Evolutionary conservation across 768 basidiomycete species (phyloP).

Genomic region (Termitomyces sp.): DNA sequence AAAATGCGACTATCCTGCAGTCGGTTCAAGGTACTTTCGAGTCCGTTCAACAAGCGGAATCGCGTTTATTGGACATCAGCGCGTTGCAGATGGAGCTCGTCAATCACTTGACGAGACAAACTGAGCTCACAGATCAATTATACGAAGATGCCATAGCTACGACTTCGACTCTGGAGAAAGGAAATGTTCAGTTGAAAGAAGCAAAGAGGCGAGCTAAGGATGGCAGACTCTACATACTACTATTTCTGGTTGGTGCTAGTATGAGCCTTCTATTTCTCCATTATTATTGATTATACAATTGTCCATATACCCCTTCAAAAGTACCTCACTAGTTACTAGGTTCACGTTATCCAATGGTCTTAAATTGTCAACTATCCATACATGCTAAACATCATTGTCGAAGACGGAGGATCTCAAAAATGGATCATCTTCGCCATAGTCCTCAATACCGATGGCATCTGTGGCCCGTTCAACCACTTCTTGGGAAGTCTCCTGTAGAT

Average conservation of each 20-base stretch:
- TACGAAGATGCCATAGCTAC: slow-evolving; percentile 93
- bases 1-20: slow-evolving; percentile 83
- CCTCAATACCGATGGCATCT: slow-evolving; percentile 50
- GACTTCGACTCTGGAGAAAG: slow-evolving; percentile 80
- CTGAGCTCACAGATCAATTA: slow-evolving; percentile 87
- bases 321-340: not conserved
- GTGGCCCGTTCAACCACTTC: slow-evolving; percentile 51
- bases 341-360: not conserved
- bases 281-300: slow-evolving; percentile 44
- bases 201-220: slow-evolving; percentile 85
- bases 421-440: slow-evolving; percentile 56
- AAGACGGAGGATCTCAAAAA: slow-evolving; percentile 32
- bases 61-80: slow-evolving; percentile 88
- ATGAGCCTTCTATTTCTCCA: slow-evolving; percentile 91
- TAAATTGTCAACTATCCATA: not conserved
- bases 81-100: slow-evolving; percentile 90
- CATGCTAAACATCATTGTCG: not conserved
- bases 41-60: slow-evolving; percentile 89
- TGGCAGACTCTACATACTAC: slow-evolving; percentile 80
- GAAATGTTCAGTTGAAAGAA: slow-evolving; percentile 86
- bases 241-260: slow-evolving; percentile 91
- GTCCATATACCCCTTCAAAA: not conserved
- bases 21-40: slow-evolving; percentile 82
- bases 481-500: slow-evolving; percentile 42
- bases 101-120: slow-evolving; percentile 81